Base-by-base conservation (phyloP, 148 eudicot genomes). In the Bassia scoparia region DNA sequence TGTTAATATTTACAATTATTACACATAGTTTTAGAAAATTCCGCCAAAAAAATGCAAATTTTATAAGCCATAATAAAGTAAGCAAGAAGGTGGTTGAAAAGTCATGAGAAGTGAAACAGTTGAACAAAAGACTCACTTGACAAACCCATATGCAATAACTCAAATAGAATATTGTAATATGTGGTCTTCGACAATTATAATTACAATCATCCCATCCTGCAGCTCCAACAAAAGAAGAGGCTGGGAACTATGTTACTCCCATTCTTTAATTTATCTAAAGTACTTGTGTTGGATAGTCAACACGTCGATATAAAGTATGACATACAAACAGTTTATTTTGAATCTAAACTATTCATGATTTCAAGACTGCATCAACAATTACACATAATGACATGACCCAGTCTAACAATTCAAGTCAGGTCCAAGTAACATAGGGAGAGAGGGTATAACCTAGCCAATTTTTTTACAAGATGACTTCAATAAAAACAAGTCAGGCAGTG, bases 1-100 rank as follows among this genome's bases (percentile, higher is more conserved):
- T 95, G 90, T 73, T 61, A 72, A 79, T 8, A 2, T 46, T 21
- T 35, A 74, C 35, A 66, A 68, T 77, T 26, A 73, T 41, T 2
- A 34, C 44, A 27, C 8, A 23, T 20, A 33, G 43, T 24, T 20
- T 37, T 60, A 46, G 66, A 30, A 59, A n/a, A 33, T 14, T 65
- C 44, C 41, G 16, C 17, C 5, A 69, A 54, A 46, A 20, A 68
- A 37, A 37, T 37, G 43, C 9, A 37, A 37, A 37, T 37, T 5
- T 37, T 5, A 37, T 37, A 5, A 37, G 43, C 9, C 7, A 10
- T 10, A 6, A 37, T 37, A 37, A 37, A 10, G 7, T 10, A 26
- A 24, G 12, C 16, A 61, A 41, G 18, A 43, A 44, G 34, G 15
- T 0, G 20, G 31, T 49, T 20, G 17, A n/a, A 37, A 21, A 55